phyloP scores from a whole-genome alignment of 1,284 basidiomycete genomes.

The Malassezia caprae region DNA sequence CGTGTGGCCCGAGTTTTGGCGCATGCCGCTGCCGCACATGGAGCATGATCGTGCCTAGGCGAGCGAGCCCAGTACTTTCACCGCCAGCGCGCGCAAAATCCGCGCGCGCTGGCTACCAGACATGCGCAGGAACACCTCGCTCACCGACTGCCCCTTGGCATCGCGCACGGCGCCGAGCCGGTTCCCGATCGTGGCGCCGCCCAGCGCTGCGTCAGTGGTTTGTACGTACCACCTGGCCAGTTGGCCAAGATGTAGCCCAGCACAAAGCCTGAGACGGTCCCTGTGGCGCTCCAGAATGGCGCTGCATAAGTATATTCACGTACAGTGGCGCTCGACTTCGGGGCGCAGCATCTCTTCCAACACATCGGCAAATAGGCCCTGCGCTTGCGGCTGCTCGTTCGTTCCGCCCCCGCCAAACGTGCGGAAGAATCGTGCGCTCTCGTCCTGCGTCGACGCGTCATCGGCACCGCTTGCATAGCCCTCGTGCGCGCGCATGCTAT shows the following conservation, averaged over 20 bases:
- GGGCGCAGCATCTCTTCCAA: constrained; percentile 46
- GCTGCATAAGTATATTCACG: constrained; percentile 15
- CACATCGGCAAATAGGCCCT: constrained; percentile 34
- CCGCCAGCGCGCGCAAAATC: constrained; percentile 68
- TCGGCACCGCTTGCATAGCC: constrained; percentile 19
- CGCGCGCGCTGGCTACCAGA: constrained; percentile 71
- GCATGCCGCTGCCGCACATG: constrained; percentile 49
- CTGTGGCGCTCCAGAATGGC: constrained; percentile 1
- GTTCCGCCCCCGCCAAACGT: constrained; percentile 20
- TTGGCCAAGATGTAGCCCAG: constrained; percentile 15
- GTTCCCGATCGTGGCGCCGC: constrained; percentile 40
- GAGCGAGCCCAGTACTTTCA: constrained; percentile 61
- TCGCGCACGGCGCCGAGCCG: constrained; percentile 42
- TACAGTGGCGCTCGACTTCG: constrained; percentile 34
- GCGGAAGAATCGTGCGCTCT: constrained; percentile 37
- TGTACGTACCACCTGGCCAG: constrained; percentile 5
- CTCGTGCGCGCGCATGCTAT: constrained; percentile 4
- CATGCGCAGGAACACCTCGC: constrained; percentile 69
- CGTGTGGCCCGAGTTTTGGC: constrained; percentile 52
- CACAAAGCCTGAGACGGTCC: constrained; percentile 2
- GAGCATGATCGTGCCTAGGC: neutral
- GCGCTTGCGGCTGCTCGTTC: constrained; percentile 27
- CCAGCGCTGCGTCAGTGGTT: constrained; percentile 15
- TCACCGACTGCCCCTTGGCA: constrained; percentile 45
- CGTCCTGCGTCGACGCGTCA: constrained; percentile 27